These are phyloP conservation scores for Cyberlindnera meyerae DNA, from an alignment of 805 yeast species.

Conservation along the genomic window DNA sequence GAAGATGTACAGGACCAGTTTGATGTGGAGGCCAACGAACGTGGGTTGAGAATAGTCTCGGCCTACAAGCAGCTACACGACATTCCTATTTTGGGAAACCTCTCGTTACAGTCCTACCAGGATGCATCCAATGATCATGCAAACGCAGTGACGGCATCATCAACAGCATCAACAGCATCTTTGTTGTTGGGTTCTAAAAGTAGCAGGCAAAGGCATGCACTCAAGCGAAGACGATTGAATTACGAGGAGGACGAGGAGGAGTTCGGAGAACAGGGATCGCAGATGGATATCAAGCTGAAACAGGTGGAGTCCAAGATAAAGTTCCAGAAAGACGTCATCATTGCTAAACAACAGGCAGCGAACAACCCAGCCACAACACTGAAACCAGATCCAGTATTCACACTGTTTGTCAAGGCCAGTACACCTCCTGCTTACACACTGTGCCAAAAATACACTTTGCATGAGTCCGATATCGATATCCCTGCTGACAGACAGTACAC, in stretches of 20 bases:
- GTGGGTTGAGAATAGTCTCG: background rate
- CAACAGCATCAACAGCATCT: too few relatives aligned
- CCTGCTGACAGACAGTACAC: too few relatives aligned
- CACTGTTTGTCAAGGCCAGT: slow-evolving; percentile 7
- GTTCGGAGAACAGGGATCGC: background rate
- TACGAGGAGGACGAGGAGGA: slow-evolving; percentile 43
- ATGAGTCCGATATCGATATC: too few relatives aligned
- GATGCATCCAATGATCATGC: too few relatives aligned
- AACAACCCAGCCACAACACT: too few relatives aligned
- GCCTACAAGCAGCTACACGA: background rate
- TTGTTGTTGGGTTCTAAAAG: too few relatives aligned
- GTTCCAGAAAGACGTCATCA: slow-evolving; percentile 10
- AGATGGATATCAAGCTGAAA: slow-evolving; percentile 11
- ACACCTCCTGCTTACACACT: too few relatives aligned
- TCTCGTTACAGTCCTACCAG: background rate
- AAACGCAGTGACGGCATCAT: too few relatives aligned
- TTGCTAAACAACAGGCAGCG: background rate
- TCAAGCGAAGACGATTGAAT: slow-evolving; percentile 25
- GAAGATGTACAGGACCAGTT: slow-evolving; percentile 4
- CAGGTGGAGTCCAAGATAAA: slow-evolving; percentile 19
- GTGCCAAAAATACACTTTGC: too few relatives aligned
- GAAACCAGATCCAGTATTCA: slow-evolving; percentile 16
- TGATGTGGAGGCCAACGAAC: background rate
- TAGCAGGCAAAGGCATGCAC: too few relatives aligned
- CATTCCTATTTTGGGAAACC: background rate